These are phyloP conservation scores for Alternaria alternata DNA, from an alignment of 2,329 filamentous ascomycete species.

Conservation along the genomic window DNA sequence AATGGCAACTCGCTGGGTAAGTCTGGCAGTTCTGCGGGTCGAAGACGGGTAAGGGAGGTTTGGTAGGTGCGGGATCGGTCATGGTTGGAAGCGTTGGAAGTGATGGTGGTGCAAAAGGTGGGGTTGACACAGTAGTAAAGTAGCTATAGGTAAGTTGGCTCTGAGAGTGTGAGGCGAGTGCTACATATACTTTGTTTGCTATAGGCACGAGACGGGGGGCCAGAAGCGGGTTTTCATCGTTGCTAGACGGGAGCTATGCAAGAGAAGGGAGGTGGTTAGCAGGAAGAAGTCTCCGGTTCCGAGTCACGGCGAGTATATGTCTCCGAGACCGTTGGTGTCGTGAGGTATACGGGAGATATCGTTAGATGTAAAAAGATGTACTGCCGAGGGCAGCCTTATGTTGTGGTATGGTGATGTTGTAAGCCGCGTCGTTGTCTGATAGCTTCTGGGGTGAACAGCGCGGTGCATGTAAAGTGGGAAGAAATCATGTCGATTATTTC, in stretches of 20 bases:
- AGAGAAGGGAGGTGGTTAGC: neutral
- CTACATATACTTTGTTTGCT: slow-evolving; percentile 17
- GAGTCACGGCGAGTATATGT: slow-evolving; percentile 6
- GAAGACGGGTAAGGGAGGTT: neutral
- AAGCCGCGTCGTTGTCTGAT: neutral
- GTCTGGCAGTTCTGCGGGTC: slow-evolving; percentile 3
- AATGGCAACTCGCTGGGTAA: slow-evolving; percentile 58
- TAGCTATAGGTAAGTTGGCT: neutral
- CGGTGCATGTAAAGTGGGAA: no score
- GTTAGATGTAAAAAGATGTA: neutral
- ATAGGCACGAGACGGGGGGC: slow-evolving; percentile 9
- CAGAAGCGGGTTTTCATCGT: neutral
- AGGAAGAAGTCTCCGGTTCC: slow-evolving; percentile 7
- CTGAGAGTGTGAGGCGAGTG: slow-evolving; percentile 2
- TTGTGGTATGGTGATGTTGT: slow-evolving; percentile 18
- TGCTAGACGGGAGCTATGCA: neutral
- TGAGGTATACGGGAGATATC: neutral
- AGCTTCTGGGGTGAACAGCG: neutral
- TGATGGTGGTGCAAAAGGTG: slow-evolving; percentile 13
- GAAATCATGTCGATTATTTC: no score
- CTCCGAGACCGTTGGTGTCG: slow-evolving; percentile 1
- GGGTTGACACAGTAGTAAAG: neutral
- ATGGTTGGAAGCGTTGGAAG: neutral
- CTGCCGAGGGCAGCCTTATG: neutral
- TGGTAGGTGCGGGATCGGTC: neutral